These are phyloP conservation scores for Blastocladiella britannica DNA, from an alignment of 192 early-diverging fungal genomes.

Conservation along the genomic window DNA sequence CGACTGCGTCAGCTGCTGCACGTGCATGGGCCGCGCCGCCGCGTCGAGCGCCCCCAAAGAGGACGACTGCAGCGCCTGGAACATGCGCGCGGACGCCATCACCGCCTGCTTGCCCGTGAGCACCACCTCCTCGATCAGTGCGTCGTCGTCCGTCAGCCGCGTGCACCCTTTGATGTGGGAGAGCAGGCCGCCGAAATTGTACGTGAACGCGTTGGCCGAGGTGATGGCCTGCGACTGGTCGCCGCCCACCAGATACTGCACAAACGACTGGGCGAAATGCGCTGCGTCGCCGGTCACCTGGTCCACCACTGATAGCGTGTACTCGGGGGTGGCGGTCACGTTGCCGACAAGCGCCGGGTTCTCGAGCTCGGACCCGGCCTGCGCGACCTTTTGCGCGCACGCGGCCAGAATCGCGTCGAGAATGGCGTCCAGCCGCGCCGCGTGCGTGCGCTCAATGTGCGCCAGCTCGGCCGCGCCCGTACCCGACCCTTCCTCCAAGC, in stretches of 20 bases:
- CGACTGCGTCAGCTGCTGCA: slow-evolving; percentile 50
- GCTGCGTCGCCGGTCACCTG: slow-evolving; percentile 45
- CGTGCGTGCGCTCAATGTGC: slow-evolving; percentile 36
- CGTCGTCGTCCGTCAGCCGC: slow-evolving; percentile 62
- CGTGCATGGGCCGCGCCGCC: slow-evolving; percentile 44
- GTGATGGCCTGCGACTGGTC: slow-evolving; percentile 76
- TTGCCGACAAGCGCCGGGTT: slow-evolving; percentile 63
- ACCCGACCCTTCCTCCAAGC: neutral
- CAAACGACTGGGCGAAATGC: slow-evolving; percentile 20
- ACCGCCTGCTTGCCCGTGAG: slow-evolving; percentile 41
- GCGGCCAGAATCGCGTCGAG: slow-evolving; percentile 69
- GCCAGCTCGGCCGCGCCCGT: slow-evolving; percentile 24
- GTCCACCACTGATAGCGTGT: slow-evolving; percentile 78
- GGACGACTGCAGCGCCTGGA: slow-evolving; percentile 64
- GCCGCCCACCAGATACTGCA: slow-evolving; percentile 23
- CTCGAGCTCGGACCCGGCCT: slow-evolving; percentile 71
- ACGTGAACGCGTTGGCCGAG: slow-evolving; percentile 54
- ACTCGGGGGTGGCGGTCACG: slow-evolving; percentile 71
- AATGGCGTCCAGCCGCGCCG: slow-evolving; percentile 47
- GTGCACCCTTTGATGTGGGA: slow-evolving; percentile 75
- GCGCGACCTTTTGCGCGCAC: slow-evolving; percentile 71
- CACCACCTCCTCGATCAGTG: slow-evolving; percentile 50
- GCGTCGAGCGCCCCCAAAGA: slow-evolving; percentile 38
- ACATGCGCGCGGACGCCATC: slow-evolving; percentile 50
- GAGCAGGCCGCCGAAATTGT: slow-evolving; percentile 60